Evolutionary conservation across 331 rosid species (phyloP), one percentile per base, ranked within the genome.

Genomic region (Ulmus americana): DNA sequence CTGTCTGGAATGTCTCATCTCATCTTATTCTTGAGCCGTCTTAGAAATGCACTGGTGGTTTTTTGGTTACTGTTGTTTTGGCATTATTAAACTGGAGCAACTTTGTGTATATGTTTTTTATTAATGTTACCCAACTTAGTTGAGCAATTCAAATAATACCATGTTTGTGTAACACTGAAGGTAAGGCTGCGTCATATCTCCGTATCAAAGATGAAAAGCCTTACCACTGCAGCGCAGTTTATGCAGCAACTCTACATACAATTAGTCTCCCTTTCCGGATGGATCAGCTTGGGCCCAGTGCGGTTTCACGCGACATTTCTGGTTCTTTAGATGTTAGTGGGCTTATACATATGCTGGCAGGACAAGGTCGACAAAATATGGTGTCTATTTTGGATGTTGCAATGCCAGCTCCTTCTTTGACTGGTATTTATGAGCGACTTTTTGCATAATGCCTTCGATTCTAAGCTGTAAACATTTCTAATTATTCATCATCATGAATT

Each of bases 151-250:
- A 44, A 55, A 18, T n/a, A 50, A 61, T 65, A 8, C 48, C 56
- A 4, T 42, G 53, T 76, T 68, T 28, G 44, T 61, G 45, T 59
- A 55, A 62, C 68, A 74, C 49, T 65, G 77, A 73, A 91, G 97
- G 95, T 70, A 79, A 80, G 76, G 97, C 88, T 63, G 75, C 94
- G 45, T 63, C 55, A 8, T 81, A 70, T 76, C 90, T 91, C 69
- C 59, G 63, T 67, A 44, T 88, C 76, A 80, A 81, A 61, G 87
- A 88, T 76, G 83, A 55, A 53, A 84, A 80, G 72, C 84, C 83
- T 56, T 88, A 86, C 75, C 96, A 91, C 80, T 78, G 86, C 68
- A 88, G 95, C 70, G 90, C 96, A 55, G 88, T 71, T 61, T 91
- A 91, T 77, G 95, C 92, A 63, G 83, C 95, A 72, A 73, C 96